A percentile compares a stretch with the other conserved stretches of the same genome.
phyloP scores from a whole-genome alignment of 2,329 filamentous ascomycete genomes.

The Parascedosporium putredinis region DNA sequence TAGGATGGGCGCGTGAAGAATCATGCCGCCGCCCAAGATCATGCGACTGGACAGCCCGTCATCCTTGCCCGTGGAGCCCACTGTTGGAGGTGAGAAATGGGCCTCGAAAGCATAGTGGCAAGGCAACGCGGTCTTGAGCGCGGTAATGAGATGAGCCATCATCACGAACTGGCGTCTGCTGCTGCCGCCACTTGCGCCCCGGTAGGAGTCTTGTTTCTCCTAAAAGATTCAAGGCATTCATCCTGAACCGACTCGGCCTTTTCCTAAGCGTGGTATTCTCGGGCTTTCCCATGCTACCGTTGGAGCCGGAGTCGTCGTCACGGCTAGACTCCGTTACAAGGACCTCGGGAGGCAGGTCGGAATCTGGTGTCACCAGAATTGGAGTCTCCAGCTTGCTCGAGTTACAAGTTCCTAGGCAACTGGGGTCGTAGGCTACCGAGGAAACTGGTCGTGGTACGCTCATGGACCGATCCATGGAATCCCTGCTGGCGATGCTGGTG shows the following conservation, averaged over 20 bases:
- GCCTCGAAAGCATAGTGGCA: too few species aligned
- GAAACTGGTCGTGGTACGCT: conserved; percentile 19
- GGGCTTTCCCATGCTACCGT: conserved; percentile 33
- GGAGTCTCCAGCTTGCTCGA: not conserved
- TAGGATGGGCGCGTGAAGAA: too few species aligned
- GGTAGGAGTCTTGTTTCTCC: conserved; percentile 33
- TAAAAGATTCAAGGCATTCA: conserved; percentile 49
- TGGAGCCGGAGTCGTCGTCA: conserved; percentile 16
- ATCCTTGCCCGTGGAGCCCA: too few species aligned
- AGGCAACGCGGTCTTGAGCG: too few species aligned
- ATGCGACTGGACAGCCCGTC: too few species aligned
- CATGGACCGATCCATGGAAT: conserved; percentile 38
- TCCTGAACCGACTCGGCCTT: conserved; percentile 52
- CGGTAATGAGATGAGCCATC: not conserved
- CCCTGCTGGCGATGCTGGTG: conserved; percentile 53
- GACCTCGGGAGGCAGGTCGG: not conserved
- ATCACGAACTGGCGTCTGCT: not conserved
- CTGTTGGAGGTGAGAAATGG: too few species aligned
- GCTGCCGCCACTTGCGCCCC: not conserved
- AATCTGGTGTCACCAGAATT: not conserved
- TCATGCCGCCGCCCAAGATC: too few species aligned
- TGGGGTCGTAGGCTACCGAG: conserved; percentile 3
- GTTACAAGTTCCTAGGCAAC: too few species aligned
- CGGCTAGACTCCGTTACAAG: not conserved
- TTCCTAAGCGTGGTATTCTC: conserved; percentile 44